phyloP scores from a whole-genome alignment of 441 rosid genomes.

The Brassica hybrid region DNA sequence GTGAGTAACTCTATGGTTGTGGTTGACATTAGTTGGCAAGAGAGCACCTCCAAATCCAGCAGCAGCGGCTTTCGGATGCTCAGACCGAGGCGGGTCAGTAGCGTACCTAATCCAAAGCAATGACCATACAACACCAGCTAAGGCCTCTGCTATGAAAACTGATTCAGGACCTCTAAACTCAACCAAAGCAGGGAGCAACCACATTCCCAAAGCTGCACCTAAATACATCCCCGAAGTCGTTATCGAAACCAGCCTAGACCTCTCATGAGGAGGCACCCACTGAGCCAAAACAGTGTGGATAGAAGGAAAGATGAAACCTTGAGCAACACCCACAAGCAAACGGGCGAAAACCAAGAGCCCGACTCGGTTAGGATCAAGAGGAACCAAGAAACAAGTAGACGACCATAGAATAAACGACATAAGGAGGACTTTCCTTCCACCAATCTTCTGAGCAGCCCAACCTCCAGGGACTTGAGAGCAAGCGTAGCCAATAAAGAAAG shows the following conservation, averaged over 20 bases:
- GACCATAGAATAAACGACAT: slow-evolving; percentile 90
- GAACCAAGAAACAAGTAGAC: slow-evolving; percentile 81
- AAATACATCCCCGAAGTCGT: slow-evolving; percentile 96
- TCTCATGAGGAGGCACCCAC: slow-evolving; percentile 98
- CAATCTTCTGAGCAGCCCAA: slow-evolving; percentile 93
- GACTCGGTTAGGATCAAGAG: slow-evolving; percentile 80
- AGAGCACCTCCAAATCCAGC: slow-evolving; percentile 78
- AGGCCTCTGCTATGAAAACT: slow-evolving; percentile 87
- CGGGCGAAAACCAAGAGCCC: slow-evolving; percentile 73
- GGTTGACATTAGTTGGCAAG: slow-evolving; percentile 67
- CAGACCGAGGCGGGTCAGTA: slow-evolving; percentile 86
- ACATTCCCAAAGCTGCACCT: slow-evolving; percentile 97
- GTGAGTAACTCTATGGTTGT: slow-evolving; percentile 64
- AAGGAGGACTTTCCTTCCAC: slow-evolving; percentile 90
- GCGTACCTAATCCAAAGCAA: slow-evolving; percentile 82
- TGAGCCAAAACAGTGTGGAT: slow-evolving; percentile 95
- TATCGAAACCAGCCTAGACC: slow-evolving; percentile 96
- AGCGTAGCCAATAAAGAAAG: slow-evolving; percentile 89
- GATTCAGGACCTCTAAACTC: slow-evolving; percentile 84
- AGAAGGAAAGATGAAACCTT: slow-evolving; percentile 96
- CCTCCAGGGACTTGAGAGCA: slow-evolving; percentile 97
- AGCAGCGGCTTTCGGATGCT: slow-evolving; percentile 87
- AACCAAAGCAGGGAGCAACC: slow-evolving; percentile 84
- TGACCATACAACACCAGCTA: slow-evolving; percentile 81
- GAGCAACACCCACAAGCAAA: slow-evolving; percentile 95